These are phyloP conservation scores for Helicostylum pulchrum DNA, from an alignment of 192 early-diverging fungal genomes.

Conservation along the genomic window DNA sequence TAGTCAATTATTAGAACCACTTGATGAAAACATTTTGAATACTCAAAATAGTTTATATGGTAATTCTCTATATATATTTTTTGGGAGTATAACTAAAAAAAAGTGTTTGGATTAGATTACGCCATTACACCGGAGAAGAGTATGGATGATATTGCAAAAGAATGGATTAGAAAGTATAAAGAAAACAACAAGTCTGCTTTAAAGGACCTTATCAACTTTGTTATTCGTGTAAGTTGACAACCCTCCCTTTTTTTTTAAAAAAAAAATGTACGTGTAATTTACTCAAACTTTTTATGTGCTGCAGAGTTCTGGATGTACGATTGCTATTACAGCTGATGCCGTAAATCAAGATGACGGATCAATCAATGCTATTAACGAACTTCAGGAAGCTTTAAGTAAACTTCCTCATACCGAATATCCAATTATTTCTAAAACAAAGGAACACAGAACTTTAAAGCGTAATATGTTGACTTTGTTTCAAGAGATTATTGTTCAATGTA, in stretches of 20 bases:
- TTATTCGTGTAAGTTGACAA: conserved; percentile 48
- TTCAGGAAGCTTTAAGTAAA: conserved; percentile 45
- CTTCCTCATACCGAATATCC: conserved; percentile 68
- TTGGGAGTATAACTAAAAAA: background rate
- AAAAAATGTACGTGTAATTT: background rate
- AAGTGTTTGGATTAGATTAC: conserved; percentile 22
- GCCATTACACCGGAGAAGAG: conserved; percentile 49
- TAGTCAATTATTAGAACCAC: conserved; percentile 20
- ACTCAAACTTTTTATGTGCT: conserved; percentile 5
- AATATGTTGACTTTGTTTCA: conserved; percentile 69
- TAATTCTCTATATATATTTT: background rate
- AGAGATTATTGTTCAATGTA: conserved; percentile 52
- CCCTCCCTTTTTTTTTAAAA: conserved; percentile 5
- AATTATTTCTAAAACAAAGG: conserved; percentile 66
- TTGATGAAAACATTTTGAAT: conserved; percentile 9
- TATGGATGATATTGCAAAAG: conserved; percentile 58
- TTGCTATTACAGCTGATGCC: conserved; percentile 36
- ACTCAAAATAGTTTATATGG: background rate
- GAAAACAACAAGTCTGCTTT: conserved; percentile 52
- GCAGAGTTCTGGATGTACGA: conserved; percentile 57
- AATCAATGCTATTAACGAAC: conserved; percentile 49
- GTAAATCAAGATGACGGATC: conserved; percentile 57
- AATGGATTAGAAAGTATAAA: conserved; percentile 71
- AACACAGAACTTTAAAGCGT: conserved; percentile 62
- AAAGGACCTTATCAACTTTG: conserved; percentile 72